A percentile compares a stretch with the other conserved stretches of the same genome.
Conservation (phyloP, 2,329 filamentous ascomycete species). For the Sclerotinia sclerotiorum region DNA sequence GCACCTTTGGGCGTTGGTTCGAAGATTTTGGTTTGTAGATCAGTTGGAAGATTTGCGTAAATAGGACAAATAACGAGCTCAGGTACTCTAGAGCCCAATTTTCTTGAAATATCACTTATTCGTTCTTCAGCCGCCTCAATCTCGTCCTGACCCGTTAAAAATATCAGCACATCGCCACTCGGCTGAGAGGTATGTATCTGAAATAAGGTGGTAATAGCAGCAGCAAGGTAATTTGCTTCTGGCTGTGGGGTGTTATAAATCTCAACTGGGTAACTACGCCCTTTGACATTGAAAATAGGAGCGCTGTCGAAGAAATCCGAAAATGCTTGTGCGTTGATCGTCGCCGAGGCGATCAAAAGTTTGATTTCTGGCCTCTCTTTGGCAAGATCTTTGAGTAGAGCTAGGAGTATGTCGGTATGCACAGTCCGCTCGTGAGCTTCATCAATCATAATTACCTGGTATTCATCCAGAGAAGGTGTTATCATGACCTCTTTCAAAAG, state of each 20-base stretch:
- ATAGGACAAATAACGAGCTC: slow-evolving; percentile 91
- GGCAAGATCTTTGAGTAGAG: slow-evolving; percentile 84
- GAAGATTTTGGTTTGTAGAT: slow-evolving; percentile 90
- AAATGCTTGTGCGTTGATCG: slow-evolving; percentile 92
- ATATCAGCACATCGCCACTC: slow-evolving; percentile 87
- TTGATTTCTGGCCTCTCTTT: slow-evolving; percentile 82
- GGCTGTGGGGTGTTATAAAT: slow-evolving; percentile 88
- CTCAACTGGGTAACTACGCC: slow-evolving; percentile 83
- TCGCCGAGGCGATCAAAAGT: slow-evolving; percentile 88
- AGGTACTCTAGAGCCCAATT: slow-evolving; percentile 78
- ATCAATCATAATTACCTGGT: slow-evolving; percentile 92
- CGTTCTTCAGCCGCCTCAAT: slow-evolving; percentile 86
- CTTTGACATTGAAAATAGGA: slow-evolving; percentile 93
- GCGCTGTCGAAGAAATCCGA: slow-evolving; percentile 87
- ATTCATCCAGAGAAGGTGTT: slow-evolving; percentile 77
- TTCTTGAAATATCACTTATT: slow-evolving; percentile 80
- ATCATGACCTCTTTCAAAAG: slow-evolving; percentile 85
- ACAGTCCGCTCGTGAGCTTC: slow-evolving; percentile 95
- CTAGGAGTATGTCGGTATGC: slow-evolving; percentile 85
- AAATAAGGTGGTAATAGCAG: slow-evolving; percentile 89
- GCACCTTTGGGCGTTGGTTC: slow-evolving; percentile 83
- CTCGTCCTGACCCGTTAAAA: slow-evolving; percentile 93
- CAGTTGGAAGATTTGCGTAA: slow-evolving; percentile 88
- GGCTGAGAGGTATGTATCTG: slow-evolving; percentile 90
- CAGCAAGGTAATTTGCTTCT: slow-evolving; percentile 89